Evolutionary conservation across 1,284 basidiomycete genomes (phyloP), one percentile per base, ranked within the genome.

Genomic region (Rhodotorula sp.): DNA sequence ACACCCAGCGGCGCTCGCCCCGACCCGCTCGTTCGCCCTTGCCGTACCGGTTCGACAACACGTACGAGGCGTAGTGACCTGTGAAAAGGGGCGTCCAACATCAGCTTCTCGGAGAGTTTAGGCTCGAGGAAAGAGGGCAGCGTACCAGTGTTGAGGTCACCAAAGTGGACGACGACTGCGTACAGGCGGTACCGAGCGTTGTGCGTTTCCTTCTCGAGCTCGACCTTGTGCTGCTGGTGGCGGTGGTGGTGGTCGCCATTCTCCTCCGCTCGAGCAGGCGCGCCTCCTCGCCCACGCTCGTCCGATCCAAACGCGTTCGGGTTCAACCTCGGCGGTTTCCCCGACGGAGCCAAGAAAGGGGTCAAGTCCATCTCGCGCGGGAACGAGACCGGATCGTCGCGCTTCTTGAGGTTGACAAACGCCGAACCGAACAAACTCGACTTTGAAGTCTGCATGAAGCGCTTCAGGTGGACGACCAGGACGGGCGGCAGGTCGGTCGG

Each of bases 391-490:
- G 87, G 91, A 79, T 93, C 91, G 74, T 97, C 94, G 69, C 93
- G 80, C 82, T 93, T 94, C 83, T 91, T 93, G 82, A 91, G 89
- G 64, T 77, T 78, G 64, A 84, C 65, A 85, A 87, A 79, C 86
- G 85, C 73, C 86, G 73, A 71, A 23, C 77, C 77, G 81, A 79
- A 87, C 79, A 85, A 82, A 84, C 68, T 84, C 80, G 62, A 86
- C 81, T 79, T 79, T n/a, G 77, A 70, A 15, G 84, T 83, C 81
- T 93, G 91, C 81, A 95, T 92, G 84, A 97, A 97, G 48, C 94
- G 87, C 83, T 97, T 97, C 64, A 97, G 86, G 78, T 97, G 94
- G 72, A 97, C 87, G 65, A 96, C 91, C 69, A 97, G 87, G 46
- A 97, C 87, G 0, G 92, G 92, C 0, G 94, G 94, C 23, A 79